Conservation (phyloP, 257 asterid species). For the Nicotiana otophora region DNA sequence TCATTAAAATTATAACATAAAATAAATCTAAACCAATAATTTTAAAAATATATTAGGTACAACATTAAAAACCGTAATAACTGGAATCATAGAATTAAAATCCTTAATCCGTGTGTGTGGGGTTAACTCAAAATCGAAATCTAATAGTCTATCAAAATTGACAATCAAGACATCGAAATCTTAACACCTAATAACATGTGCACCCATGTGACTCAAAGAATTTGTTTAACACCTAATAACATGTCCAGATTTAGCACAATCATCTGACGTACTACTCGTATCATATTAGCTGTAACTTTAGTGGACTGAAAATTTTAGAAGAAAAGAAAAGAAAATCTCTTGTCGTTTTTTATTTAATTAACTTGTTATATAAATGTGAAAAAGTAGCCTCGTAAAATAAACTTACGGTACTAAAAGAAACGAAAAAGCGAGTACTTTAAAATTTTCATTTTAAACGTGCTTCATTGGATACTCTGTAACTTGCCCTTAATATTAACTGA, state of each 20-base stretch:
- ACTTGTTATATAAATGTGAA: background rate
- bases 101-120: accelerated
- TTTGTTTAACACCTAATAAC: background rate
- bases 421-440: background rate
- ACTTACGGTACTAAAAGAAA: background rate
- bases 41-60: no score
- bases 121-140: no score
- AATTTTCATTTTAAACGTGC: background rate
- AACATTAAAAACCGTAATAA: no score
- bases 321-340: background rate
- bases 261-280: background rate
- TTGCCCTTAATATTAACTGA: no score
- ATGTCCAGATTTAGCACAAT: background rate
- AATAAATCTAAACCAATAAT: no score
- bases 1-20: no score
- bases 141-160: background rate
- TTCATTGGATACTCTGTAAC: background rate
- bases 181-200: background rate
- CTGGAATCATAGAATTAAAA: no score
- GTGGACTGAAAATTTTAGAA: background rate
- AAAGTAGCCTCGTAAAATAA: background rate
- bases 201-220: background rate
- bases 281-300: background rate
- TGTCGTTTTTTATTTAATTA: background rate
- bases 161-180: background rate